Conservation (phyloP, 192 early-diverging fungal species). For the Coemansia sp. region DNA sequence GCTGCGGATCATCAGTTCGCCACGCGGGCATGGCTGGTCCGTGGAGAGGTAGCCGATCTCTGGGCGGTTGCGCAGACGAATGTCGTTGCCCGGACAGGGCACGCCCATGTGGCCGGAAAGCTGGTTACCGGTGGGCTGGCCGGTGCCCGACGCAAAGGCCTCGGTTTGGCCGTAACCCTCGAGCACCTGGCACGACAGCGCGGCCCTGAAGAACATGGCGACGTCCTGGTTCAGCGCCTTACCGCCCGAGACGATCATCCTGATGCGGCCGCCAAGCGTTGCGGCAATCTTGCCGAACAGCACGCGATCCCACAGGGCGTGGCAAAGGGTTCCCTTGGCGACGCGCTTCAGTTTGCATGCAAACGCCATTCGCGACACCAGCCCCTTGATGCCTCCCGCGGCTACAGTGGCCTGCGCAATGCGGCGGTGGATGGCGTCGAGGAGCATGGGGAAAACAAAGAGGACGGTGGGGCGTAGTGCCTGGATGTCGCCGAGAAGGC, state of each 20-base stretch:
- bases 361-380: conserved; percentile 49
- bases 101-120: conserved; percentile 67
- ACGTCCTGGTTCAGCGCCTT: conserved; percentile 72
- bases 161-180: conserved; percentile 90
- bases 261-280: conserved; percentile 68
- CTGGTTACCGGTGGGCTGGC: conserved; percentile 50
- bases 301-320: conserved; percentile 81
- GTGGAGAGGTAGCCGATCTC: conserved; percentile 74
- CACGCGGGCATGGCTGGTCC: conserved; percentile 72
- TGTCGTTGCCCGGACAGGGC: conserved; percentile 60
- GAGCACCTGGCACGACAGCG: conserved; percentile 55
- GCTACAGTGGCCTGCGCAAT: conserved; percentile 53
- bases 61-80: conserved; percentile 79
- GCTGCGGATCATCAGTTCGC: conserved; percentile 81
- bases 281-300: conserved; percentile 76
- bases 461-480: conserved; percentile 73
- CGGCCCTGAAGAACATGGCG: conserved; percentile 68
- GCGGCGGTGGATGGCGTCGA: conserved; percentile 77
- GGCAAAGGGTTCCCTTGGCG: conserved; percentile 53
- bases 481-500: conserved; percentile 72
- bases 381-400: conserved; percentile 41
- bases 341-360: conserved; percentile 60
- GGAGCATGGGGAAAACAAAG: conserved; percentile 66
- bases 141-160: conserved; percentile 46
- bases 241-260: conserved; percentile 67